These are phyloP conservation scores for Incumbomyces lentus DNA, from an alignment of 2,329 filamentous ascomycete genomes.

Conservation along the genomic window DNA sequence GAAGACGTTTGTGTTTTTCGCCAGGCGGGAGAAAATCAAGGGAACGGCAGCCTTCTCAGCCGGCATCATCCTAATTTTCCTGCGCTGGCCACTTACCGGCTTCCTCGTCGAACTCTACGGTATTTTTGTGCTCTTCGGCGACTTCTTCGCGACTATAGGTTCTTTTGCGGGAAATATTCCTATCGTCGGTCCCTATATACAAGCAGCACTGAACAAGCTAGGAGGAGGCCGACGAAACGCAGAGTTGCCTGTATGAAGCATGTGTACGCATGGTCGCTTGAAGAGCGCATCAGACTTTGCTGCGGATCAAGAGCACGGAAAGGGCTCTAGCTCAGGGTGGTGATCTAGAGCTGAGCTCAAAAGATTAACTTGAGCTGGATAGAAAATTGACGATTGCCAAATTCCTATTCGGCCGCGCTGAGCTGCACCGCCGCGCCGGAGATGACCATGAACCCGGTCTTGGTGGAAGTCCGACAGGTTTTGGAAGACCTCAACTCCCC, in stretches of 20 bases:
- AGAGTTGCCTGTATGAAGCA: conserved; percentile 61
- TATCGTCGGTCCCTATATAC: conserved; percentile 77
- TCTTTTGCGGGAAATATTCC: conserved; percentile 78
- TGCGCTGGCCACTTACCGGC: conserved; percentile 83
- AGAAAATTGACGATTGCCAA: no score
- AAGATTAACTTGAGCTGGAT: no score
- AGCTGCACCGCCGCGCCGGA: no score
- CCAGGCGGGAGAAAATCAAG: conserved; percentile 80
- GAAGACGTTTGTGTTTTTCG: conserved; percentile 91
- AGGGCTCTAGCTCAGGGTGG: no score
- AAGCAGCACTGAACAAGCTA: conserved; percentile 58
- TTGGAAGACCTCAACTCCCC: no score
- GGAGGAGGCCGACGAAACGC: conserved; percentile 62
- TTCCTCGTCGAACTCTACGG: conserved; percentile 89
- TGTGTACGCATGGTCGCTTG: not conserved
- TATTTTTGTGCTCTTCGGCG: conserved; percentile 85
- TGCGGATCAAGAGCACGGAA: not conserved
- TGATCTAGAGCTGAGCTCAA: no score
- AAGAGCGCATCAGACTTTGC: no score
- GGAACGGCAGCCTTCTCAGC: conserved; percentile 79
- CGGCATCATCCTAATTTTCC: conserved; percentile 73
- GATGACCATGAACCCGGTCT: no score
- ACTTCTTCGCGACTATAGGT: conserved; percentile 88
- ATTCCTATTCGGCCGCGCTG: no score
- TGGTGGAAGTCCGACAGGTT: no score